Conservation (phyloP, 2,329 filamentous ascomycete species). For the Rachicladosporium sp. region DNA sequence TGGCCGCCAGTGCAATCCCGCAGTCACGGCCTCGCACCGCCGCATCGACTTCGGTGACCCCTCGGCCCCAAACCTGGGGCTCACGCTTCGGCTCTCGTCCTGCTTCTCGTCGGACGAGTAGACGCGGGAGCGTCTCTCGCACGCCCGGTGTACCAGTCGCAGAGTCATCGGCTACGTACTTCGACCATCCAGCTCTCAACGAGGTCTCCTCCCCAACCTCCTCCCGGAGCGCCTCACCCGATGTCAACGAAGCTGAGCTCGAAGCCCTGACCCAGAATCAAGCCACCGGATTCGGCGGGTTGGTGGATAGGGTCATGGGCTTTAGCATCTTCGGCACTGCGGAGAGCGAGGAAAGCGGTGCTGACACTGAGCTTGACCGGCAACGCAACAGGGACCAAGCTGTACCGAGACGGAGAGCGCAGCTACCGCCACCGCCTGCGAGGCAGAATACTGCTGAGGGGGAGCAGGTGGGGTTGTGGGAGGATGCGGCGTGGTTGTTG, state of each 20-base stretch:
- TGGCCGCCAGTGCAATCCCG: conserved; percentile 17
- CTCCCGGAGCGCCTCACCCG: conserved; percentile 8
- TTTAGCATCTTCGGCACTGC: conserved; percentile 3
- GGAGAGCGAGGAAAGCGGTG: conserved; percentile 15
- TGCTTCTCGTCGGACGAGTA: conserved; percentile 27
- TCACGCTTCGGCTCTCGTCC: conserved; percentile 25
- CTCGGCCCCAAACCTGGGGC: conserved; percentile 12
- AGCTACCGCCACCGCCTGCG: conserved; percentile 15
- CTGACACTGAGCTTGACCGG: conserved; percentile 12
- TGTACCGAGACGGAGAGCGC: conserved; percentile 21
- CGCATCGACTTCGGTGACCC: conserved; percentile 1
- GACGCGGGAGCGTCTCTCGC: conserved; percentile 23
- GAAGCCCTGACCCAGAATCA: conserved; percentile 37
- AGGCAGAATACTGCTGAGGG: conserved; percentile 26
- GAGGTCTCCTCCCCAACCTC: no score
- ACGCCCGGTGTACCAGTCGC: no score
- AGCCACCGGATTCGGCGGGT: conserved; percentile 43
- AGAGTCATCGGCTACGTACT: no score
- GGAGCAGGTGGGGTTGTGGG: conserved; percentile 39
- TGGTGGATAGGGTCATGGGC: conserved; percentile 17
- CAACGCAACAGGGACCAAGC: conserved; percentile 19
- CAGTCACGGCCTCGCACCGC: conserved; percentile 1
- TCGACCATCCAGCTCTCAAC: no score
- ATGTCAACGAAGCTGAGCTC: conserved; percentile 41
- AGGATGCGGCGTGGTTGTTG: conserved; percentile 47